Percentiles rank a stretch among this genome's conserved stretches.
phyloP scores from a whole-genome alignment of 1,139 yeast species.

The Entelexis paramagnoliae region DNA sequence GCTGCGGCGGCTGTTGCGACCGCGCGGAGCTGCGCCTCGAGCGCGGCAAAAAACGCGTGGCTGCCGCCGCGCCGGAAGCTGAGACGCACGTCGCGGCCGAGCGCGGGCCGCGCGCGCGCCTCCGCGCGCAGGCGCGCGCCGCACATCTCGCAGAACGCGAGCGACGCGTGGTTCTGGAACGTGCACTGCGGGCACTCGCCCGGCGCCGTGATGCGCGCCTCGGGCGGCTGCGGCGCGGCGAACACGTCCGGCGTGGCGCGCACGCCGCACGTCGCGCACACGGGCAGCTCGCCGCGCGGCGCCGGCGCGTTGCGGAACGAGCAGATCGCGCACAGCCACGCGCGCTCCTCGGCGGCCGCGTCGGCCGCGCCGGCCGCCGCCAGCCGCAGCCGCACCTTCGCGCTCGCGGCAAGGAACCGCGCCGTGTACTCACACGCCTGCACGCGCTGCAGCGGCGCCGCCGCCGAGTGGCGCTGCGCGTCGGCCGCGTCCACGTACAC shows the following conservation, averaged over 20 bases:
- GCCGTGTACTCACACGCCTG: slow-evolving; percentile 39
- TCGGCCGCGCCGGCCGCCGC: not conserved
- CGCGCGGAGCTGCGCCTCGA: not conserved
- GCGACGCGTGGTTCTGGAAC: slow-evolving; percentile 70
- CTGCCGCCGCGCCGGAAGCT: slow-evolving; percentile 29
- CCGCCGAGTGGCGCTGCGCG: slow-evolving; percentile 33
- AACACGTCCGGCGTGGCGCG: slow-evolving; percentile 33
- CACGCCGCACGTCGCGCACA: slow-evolving; percentile 74
- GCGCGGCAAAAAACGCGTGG: slow-evolving; percentile 7
- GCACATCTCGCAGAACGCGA: slow-evolving; percentile 77
- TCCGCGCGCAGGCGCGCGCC: slow-evolving; percentile 46
- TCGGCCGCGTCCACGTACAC: slow-evolving; percentile 55
- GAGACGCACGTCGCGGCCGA: slow-evolving; percentile 24
- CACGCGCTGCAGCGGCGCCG: slow-evolving; percentile 41
- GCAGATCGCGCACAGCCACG: slow-evolving; percentile 82
- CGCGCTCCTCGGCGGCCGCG: not conserved
- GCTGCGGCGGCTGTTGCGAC: no score
- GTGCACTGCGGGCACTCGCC: slow-evolving; percentile 70
- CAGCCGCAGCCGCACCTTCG: slow-evolving; percentile 49
- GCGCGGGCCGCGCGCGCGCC: slow-evolving; percentile 21
- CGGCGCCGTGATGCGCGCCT: not conserved
- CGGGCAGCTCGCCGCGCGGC: slow-evolving; percentile 36
- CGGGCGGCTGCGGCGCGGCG: slow-evolving; percentile 4
- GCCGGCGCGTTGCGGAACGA: slow-evolving; percentile 44
- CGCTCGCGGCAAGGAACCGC: slow-evolving; percentile 67